Base-by-base conservation (phyloP, 139 green algal species). In the Auxenochlorella pyrenoidosa region DNA sequence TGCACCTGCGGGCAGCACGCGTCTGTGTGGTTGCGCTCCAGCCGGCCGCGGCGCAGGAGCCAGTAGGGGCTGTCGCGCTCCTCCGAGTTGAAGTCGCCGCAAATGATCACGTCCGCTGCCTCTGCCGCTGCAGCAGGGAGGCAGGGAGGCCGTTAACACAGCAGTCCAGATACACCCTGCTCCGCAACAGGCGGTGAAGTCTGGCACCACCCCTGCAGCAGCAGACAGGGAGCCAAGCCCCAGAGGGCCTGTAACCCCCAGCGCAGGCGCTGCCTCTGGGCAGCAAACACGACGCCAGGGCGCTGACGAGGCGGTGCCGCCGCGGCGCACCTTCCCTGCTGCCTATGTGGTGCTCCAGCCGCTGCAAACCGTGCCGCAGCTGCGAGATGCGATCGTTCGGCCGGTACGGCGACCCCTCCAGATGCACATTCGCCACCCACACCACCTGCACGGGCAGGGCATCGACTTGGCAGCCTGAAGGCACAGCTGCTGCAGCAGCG, bases 351-450 rank as follows among this genome's bases (percentile, higher is more conserved):
- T 78, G 59, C 84, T 88, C 73, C 81, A 95, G 84, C 79, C 90
- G 90, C 43, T 91, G 79, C 79, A 95, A 88, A 58, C 89, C 92
- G 34, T 85, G 87, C 44, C 63, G 85, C 19, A 92, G 85, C 88
- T 95, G 93, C 65, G 63, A 89, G 54, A 95, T 78, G 47, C 93
- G 83, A 78, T 93, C 91, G 85, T 90, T 89, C 32, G 93, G 86
- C 43, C 88, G 90, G 83, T 93, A 93, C 0, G 93, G 93, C 1
- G 79, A 87, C 38, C 91, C 93, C 89, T 95, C 93, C 70, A 95
- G 80, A 59, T 95, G 93, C 73, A 93, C 36, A 72, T 95, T 95
- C 30, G 88, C 87, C 4, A 94, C 65, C 68, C 89, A 94, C 41
- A 95, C 38, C 76, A 80, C 13, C 89, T 92, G 89, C 66, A 51